Percentiles rank a stretch among this genome's conserved stretches.
phyloP scores from a whole-genome alignment of 257 asterid genomes.

The Gentiana dahurica region DNA sequence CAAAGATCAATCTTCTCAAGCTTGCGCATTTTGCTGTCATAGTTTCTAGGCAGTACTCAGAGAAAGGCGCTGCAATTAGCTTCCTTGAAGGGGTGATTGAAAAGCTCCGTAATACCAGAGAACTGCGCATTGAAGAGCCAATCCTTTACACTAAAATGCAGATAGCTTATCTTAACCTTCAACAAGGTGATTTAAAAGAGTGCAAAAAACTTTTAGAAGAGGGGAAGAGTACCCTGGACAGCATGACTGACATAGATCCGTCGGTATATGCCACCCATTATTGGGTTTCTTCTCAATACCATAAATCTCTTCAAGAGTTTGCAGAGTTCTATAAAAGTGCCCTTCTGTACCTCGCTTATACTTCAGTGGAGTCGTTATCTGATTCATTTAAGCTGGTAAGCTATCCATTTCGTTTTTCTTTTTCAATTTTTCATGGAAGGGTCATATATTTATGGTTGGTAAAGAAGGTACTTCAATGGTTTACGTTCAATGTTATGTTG shows the following conservation, averaged over 20 bases:
- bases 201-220: slow-evolving; percentile 77
- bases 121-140: slow-evolving; percentile 70
- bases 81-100: slow-evolving; percentile 83
- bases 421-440: neutral
- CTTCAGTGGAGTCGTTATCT: slow-evolving; percentile 74
- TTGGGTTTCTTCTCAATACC: slow-evolving; percentile 86
- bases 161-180: slow-evolving; percentile 62
- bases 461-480: too few relatives aligned
- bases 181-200: slow-evolving; percentile 71
- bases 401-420: slow-evolving; percentile 2
- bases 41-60: slow-evolving; percentile 68
- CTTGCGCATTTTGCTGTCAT: slow-evolving; percentile 88
- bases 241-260: slow-evolving; percentile 96
- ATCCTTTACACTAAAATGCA: slow-evolving; percentile 81
- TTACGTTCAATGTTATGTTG: too few relatives aligned
- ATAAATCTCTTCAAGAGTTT: slow-evolving; percentile 70
- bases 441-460: too few relatives aligned
- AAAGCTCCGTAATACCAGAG: slow-evolving; percentile 70
- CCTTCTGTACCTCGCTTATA: slow-evolving; percentile 82
- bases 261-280: slow-evolving; percentile 83
- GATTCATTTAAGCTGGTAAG: slow-evolving; percentile 85
- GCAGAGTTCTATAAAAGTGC: slow-evolving; percentile 91
- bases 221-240: slow-evolving; percentile 80
- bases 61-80: slow-evolving; percentile 65
- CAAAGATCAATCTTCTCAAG: slow-evolving; percentile 92